Evolutionary conservation across 2,329 filamentous ascomycete genomes (phyloP).

Genomic region (Clarireedia paspali): DNA sequence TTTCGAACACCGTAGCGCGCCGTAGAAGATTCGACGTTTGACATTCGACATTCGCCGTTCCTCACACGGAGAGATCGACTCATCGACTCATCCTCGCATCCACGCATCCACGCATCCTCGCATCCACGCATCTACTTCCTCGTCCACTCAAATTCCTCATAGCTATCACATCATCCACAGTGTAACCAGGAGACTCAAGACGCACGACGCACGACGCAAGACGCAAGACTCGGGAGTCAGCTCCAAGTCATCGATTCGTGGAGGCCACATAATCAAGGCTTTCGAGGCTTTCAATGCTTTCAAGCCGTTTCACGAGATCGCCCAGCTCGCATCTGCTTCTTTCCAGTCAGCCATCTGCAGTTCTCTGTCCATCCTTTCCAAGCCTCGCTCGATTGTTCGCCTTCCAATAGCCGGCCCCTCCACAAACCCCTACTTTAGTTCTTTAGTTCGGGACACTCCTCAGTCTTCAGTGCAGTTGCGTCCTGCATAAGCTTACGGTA

Average conservation of each 20-base stretch:
- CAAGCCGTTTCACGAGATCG: background rate
- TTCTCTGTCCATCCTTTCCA: background rate
- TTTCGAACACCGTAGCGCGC: too few relatives aligned
- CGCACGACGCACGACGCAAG: too few relatives aligned
- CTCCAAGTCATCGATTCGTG: background rate
- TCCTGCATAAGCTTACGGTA: background rate
- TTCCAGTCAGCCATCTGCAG: background rate
- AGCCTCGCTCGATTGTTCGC: background rate
- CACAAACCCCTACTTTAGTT: background rate
- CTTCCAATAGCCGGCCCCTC: background rate
- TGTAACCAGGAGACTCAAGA: background rate
- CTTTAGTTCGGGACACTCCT: background rate
- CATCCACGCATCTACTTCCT: too few relatives aligned
- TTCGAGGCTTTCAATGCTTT: background rate
- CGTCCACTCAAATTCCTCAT: background rate
- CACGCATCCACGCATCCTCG: too few relatives aligned
- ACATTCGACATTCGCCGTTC: background rate
- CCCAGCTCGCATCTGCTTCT: too few relatives aligned
- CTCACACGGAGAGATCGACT: background rate
- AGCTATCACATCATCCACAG: background rate
- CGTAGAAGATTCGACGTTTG: too few relatives aligned
- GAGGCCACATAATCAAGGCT: constrained; percentile 1
- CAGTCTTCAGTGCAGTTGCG: background rate
- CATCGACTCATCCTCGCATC: too few relatives aligned
- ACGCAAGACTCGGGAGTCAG: too few relatives aligned